Conservation (phyloP, 2,329 filamentous ascomycete species). For the Trichoderma simmonsii region DNA sequence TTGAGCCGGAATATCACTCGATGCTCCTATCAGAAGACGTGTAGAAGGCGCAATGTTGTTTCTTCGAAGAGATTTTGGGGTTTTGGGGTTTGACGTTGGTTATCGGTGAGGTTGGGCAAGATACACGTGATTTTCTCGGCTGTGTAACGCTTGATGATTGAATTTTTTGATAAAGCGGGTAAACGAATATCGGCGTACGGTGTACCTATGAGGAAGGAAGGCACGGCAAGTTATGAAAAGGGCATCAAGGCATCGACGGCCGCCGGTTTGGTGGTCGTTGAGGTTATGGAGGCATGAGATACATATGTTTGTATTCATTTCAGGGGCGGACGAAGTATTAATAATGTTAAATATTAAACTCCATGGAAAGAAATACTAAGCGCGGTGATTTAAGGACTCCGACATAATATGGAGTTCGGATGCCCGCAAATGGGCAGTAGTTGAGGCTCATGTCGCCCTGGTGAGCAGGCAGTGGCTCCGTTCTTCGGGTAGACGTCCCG, state of each 20-base stretch:
- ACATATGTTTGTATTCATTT: not conserved
- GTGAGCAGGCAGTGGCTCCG: not conserved
- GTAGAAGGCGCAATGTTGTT: not conserved
- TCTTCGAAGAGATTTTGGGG: not conserved
- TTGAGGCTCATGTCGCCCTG: not conserved
- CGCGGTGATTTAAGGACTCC: not conserved
- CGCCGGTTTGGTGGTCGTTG: not conserved
- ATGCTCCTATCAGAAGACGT: not conserved
- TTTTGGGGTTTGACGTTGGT: not conserved
- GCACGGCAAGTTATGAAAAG: not conserved
- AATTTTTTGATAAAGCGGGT: conserved; percentile 3
- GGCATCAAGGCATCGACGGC: not conserved
- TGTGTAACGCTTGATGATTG: not conserved
- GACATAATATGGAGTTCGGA: not conserved
- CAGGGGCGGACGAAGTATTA: not conserved
- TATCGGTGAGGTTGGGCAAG: not conserved
- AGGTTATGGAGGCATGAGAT: not conserved
- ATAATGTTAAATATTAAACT: not conserved
- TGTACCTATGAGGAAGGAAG: not conserved
- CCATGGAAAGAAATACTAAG: not conserved
- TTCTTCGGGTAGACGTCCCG: not conserved
- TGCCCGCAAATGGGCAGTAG: not conserved
- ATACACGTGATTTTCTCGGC: not conserved
- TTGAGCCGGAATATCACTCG: conserved; percentile 33
- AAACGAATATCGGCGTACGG: conserved; percentile 8